These are phyloP conservation scores for Nicotiana otophora DNA, from an alignment of 257 asterid genomes.

Conservation along the genomic window DNA sequence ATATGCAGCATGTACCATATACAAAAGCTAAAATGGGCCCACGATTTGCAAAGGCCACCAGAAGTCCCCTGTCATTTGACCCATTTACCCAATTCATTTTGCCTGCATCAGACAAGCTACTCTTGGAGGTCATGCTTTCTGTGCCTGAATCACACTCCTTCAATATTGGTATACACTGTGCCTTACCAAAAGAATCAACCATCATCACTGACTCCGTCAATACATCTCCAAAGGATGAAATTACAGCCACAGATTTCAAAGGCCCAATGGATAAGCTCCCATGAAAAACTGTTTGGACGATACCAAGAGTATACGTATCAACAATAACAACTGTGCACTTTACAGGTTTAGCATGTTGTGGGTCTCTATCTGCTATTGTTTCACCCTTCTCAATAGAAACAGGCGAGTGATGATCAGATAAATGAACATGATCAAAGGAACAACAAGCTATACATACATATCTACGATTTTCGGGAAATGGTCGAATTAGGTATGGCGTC, in stretches of 20 bases:
- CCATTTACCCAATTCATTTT: constrained; percentile 48
- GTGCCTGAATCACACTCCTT: constrained; percentile 45
- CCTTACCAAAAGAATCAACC: constrained; percentile 73
- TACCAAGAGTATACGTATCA: constrained; percentile 67
- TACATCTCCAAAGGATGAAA: constrained; percentile 40
- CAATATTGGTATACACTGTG: constrained; percentile 50
- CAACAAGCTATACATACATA: constrained; percentile 72
- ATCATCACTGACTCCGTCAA: constrained; percentile 64
- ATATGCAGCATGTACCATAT: constrained; percentile 63
- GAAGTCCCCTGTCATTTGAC: constrained; percentile 34
- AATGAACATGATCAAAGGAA: constrained; percentile 27
- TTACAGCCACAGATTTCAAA: constrained; percentile 62
- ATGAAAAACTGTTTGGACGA: constrained; percentile 81
- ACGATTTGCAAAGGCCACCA: constrained; percentile 49
- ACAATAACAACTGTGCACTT: constrained; percentile 62
- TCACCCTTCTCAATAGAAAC: constrained; percentile 25
- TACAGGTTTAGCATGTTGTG: constrained; percentile 30
- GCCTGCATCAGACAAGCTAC: constrained; percentile 35
- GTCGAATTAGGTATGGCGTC: constrained; percentile 55
- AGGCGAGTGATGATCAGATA: constrained; percentile 31
- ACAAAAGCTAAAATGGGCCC: constrained; percentile 62
- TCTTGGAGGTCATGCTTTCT: constrained; percentile 29
- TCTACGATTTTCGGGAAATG: constrained; percentile 65
- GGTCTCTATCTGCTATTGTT: constrained; percentile 34
- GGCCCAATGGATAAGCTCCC: constrained; percentile 70